These are phyloP conservation scores for Casuarina glauca DNA, from an alignment of 306 rosid species.

Conservation along the genomic window DNA sequence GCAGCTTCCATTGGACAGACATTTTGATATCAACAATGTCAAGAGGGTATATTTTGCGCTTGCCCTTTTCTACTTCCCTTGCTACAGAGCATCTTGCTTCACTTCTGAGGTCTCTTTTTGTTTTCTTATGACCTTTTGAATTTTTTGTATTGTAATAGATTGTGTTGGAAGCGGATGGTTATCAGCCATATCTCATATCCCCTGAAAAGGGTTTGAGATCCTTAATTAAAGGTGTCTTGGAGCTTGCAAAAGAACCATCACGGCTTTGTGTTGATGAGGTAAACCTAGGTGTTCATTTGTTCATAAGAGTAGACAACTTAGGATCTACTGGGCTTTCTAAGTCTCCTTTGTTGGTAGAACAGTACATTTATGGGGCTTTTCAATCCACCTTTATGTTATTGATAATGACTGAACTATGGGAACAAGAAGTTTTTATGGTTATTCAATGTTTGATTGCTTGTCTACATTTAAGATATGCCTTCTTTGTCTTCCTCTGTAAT, in stretches of 20 bases:
- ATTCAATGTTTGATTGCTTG: neutral
- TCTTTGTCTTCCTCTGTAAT: neutral
- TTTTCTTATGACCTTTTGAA: conserved; percentile 9
- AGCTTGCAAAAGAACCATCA: conserved; percentile 98
- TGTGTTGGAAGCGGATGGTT: conserved; percentile 99
- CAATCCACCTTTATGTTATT: neutral
- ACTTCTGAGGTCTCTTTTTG: neutral
- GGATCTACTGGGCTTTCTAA: neutral
- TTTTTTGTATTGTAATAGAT: conserved; percentile 49
- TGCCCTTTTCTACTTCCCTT: conserved; percentile 8
- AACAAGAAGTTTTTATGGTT: neutral
- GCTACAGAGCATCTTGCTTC: neutral
- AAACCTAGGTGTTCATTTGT: conserved; percentile 22
- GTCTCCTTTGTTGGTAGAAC: neutral
- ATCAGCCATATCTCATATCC: conserved; percentile 97
- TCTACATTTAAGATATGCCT: neutral
- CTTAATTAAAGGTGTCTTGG: conserved; percentile 89
- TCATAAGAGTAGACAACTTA: neutral
- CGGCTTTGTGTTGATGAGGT: conserved; percentile 99
- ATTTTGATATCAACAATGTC: conserved; percentile 93
- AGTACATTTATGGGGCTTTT: neutral
- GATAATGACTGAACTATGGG: neutral
- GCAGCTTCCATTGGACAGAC: conserved; percentile 91
- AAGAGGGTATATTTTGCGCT: conserved; percentile 68
- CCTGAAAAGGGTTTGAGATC: conserved; percentile 99